Percentiles rank a stretch among this genome's conserved stretches.
Conservation (phyloP, 345 rosid species). For the Aethionema arabicum region DNA sequence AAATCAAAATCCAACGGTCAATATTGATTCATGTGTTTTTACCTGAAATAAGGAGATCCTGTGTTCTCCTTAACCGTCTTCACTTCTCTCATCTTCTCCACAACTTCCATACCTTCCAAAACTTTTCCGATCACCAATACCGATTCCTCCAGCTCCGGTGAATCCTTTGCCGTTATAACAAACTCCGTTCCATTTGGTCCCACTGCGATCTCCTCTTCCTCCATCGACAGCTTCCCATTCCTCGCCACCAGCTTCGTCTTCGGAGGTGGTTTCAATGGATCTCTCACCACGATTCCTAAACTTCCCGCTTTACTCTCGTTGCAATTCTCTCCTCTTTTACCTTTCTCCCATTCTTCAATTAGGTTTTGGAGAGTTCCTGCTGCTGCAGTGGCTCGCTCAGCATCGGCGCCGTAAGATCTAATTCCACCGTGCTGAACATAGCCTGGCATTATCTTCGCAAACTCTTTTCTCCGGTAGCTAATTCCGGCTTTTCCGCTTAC, state of each 20-base stretch:
- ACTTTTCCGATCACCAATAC: conserved; percentile 76
- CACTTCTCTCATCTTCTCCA: conserved; percentile 57
- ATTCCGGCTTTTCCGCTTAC: conserved; percentile 81
- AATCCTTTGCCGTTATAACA: conserved; percentile 61
- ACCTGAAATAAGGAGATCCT: conserved; percentile 88
- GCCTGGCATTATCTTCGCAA: conserved; percentile 72
- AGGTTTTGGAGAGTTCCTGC: conserved; percentile 49
- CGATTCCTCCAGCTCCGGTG: conserved; percentile 79
- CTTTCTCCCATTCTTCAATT: conserved; percentile 64
- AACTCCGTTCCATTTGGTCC: conserved; percentile 85
- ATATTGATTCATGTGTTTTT: background rate
- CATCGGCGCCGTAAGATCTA: conserved; percentile 82
- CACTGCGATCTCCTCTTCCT: conserved; percentile 58
- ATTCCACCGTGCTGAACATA: conserved; percentile 88
- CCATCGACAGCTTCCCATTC: conserved; percentile 66
- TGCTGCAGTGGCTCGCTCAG: conserved; percentile 64
- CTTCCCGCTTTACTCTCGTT: conserved; percentile 58
- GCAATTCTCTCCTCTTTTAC: conserved; percentile 44
- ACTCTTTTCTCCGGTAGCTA: conserved; percentile 88
- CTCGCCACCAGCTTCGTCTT: conserved; percentile 76
- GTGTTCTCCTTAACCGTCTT: conserved; percentile 85
- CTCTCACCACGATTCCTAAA: conserved; percentile 71
- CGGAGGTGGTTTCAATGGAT: conserved; percentile 77
- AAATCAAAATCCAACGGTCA: conserved; percentile 24
- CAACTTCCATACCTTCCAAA: conserved; percentile 74